Conservation (phyloP, 352 stramenopile species). For the Globisporangium paddicum region DNA sequence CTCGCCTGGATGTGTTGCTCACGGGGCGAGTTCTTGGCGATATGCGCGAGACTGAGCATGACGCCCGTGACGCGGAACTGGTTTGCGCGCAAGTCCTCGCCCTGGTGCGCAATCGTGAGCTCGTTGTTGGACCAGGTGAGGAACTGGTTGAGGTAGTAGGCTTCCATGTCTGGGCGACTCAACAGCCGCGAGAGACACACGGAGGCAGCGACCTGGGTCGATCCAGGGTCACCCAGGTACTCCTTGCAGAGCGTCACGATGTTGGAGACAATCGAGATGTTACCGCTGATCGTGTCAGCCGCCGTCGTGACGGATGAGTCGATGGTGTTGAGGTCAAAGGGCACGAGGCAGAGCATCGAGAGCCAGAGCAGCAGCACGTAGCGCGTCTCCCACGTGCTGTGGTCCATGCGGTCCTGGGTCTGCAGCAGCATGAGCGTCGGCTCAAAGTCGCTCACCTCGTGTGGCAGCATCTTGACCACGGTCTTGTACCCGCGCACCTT, state of each 20-base stretch:
- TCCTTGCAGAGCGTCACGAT: slow-evolving; percentile 83
- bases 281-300: slow-evolving; percentile 17
- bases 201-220: slow-evolving; percentile 90
- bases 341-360: slow-evolving; percentile 96
- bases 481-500: slow-evolving; percentile 97
- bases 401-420: slow-evolving; percentile 81
- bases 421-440: slow-evolving; percentile 88
- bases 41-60: slow-evolving; percentile 74
- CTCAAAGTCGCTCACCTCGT: slow-evolving; percentile 96
- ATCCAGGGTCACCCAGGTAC: slow-evolving; percentile 79
- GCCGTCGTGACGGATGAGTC: slow-evolving; percentile 74
- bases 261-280: slow-evolving; percentile 65
- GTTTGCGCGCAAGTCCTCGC: slow-evolving; percentile 33
- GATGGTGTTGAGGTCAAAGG: slow-evolving; percentile 96
- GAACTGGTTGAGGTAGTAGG: slow-evolving; percentile 88
- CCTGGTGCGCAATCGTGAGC: slow-evolving; percentile 30
- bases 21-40: slow-evolving; percentile 72
- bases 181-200: slow-evolving; percentile 94
- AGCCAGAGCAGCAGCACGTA: slow-evolving; percentile 96
- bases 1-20: slow-evolving; percentile 67
- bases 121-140: slow-evolving; percentile 83
- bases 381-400: slow-evolving; percentile 65
- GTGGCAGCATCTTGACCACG: slow-evolving; percentile 94
- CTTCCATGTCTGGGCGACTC: slow-evolving; percentile 94
- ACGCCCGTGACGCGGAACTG: slow-evolving; percentile 82